These are phyloP conservation scores for Paramecium sonneborni DNA, from an alignment of 73 alveolate species.

Conservation along the genomic window DNA sequence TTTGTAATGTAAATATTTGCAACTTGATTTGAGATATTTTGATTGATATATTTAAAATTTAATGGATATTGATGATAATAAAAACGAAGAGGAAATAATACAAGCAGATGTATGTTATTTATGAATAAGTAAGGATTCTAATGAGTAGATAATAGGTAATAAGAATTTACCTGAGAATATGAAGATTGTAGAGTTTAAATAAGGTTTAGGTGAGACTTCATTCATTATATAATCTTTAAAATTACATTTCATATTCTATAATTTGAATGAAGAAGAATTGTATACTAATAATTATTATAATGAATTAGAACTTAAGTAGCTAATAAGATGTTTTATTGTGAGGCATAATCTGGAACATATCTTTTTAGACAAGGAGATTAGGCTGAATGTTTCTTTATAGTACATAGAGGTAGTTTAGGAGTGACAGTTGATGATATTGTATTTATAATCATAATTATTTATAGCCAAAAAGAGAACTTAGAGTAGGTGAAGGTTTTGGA, in stretches of 20 bases:
- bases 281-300: not conserved
- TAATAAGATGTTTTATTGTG: constrained; percentile 58
- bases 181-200: constrained; percentile 18
- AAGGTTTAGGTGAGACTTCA: constrained; percentile 37
- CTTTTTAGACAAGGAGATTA: constrained; percentile 50
- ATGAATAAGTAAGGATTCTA: not conserved
- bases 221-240: constrained; percentile 51
- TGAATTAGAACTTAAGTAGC: constrained; percentile 39
- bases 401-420: constrained; percentile 61
- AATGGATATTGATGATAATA: not conserved
- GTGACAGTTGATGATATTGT: constrained; percentile 55
- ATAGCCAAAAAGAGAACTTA: constrained; percentile 40
- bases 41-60: not conserved
- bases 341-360: not conserved
- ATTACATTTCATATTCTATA: constrained; percentile 40
- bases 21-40: not conserved
- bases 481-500: constrained; percentile 83
- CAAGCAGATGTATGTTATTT: not conserved
- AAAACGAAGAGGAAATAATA: not conserved
- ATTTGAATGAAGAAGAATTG: constrained; percentile 47
- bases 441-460: not conserved
- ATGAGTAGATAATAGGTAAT: not conserved
- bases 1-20: not conserved
- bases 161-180: constrained; percentile 15
- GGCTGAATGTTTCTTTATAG: constrained; percentile 44